Base-by-base conservation (phyloP, 2,329 filamentous ascomycete genomes). In the Xenoacremonium recifei region DNA sequence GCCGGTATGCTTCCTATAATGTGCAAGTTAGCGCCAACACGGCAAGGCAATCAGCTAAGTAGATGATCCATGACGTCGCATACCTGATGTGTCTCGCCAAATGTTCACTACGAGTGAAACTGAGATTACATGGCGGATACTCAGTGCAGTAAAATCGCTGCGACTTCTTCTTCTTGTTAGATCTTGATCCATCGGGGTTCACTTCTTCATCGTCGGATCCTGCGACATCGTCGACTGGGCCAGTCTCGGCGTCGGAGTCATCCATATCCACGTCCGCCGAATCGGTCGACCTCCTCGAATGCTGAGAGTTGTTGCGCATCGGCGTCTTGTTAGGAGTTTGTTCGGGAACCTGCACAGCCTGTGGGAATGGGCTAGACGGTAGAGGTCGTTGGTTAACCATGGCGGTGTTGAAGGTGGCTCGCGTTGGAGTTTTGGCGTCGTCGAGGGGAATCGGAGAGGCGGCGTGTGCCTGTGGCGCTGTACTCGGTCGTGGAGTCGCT, bases 121-220 rank as follows among this genome's bases (percentile, higher is more conserved):
- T 96, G 44, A 99, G 67, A 58, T 85, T 91, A 67, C 93, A 99
- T 4, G 91, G 91, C 19, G 92, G 92, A 56, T 89, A 97, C 21
- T 96, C 90, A 4, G 87, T 95, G 69, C 93, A 99, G 67, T 92
- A 96, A 67, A 99, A 99, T 34, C 89, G 82, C 64, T 96, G 90
- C 1, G 90, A 89, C 67, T 96, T 96, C 71, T 96, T 96, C 78
- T 96, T 97, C 70, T 95, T 95, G 39, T 79, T 84, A 7, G 87
- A 85, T 48, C 85, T 80, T n/a, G 75, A 72, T 31, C 81, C 72
- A 59, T 85, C 82, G 10, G 76, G 80, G 42, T 77, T 77, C 17
- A 84, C 73, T 53, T 77, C 82, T 27, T 79, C 84, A 36, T 79
- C 79, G 47, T 89, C 87, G 11, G 86, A 87, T 21, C 64, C 75